Conservation (phyloP, 75 land plant species). For the Picea sitchensis region DNA sequence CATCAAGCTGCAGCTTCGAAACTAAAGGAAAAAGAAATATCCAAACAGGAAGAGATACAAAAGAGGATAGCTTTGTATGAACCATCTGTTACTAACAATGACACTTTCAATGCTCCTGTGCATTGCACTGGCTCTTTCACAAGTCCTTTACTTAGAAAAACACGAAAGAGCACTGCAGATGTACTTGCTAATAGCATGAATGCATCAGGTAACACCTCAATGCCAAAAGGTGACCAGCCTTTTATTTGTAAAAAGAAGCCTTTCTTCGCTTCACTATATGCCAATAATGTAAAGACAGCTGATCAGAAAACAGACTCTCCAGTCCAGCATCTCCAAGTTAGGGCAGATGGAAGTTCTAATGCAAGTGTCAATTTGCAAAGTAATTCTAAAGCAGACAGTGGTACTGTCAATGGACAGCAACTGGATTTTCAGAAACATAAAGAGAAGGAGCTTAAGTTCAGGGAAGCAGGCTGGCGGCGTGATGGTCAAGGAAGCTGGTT, state of each 20-base stretch:
- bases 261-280: conserved; percentile 12
- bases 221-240: conserved; percentile 3
- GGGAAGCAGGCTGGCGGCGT: conserved; percentile 61
- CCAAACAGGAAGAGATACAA: conserved; percentile 35
- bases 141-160: conserved; percentile 27
- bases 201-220: conserved; percentile 8
- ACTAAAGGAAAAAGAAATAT: conserved; percentile 43
- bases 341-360: neutral
- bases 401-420: conserved; percentile 5
- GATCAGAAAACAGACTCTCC: neutral
- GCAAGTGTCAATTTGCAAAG: neutral
- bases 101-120: neutral
- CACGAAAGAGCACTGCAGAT: conserved; percentile 29
- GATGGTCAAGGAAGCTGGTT: conserved; percentile 66
- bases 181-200: conserved; percentile 9
- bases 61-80: conserved; percentile 50
- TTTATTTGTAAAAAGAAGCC: neutral
- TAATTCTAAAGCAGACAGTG: neutral
- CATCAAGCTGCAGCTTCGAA: conserved; percentile 49
- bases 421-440: conserved; percentile 24
- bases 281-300: neutral
- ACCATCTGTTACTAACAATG: neutral
- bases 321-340: neutral
- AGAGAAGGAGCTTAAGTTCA: conserved; percentile 55
- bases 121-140: conserved; percentile 6